A percentile compares a stretch with the other conserved stretches of the same genome.
Conservation (phyloP, 1,139 yeast genomes). For the Keqinozyma sinolaborantium region DNA sequence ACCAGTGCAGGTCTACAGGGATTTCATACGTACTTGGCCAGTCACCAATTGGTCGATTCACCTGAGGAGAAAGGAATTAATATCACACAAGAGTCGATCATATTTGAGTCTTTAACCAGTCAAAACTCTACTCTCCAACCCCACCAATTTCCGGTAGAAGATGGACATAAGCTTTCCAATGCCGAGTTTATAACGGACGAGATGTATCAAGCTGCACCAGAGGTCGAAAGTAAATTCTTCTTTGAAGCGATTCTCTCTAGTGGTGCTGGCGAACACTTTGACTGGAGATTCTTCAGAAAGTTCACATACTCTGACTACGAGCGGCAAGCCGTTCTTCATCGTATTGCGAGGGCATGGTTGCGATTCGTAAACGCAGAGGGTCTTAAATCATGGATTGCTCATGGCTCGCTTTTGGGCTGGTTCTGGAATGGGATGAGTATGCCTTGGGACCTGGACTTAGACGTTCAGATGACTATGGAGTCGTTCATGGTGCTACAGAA, state of each 20-base stretch:
- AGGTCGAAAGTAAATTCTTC: not conserved
- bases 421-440: conserved; percentile 55
- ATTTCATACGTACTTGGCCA: too few relatives aligned
- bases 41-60: too few relatives aligned
- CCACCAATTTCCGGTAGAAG: too few relatives aligned
- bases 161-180: too few relatives aligned
- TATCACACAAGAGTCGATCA: too few relatives aligned
- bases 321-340: conserved; percentile 40
- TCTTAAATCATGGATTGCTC: conserved; percentile 54
- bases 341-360: conserved; percentile 53
- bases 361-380: conserved; percentile 41
- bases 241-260: not conserved
- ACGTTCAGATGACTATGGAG: conserved; percentile 48
- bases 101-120: too few relatives aligned
- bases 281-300: conserved; percentile 19
- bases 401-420: conserved; percentile 60
- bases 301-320: conserved; percentile 26
- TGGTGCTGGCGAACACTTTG: conserved; percentile 15
- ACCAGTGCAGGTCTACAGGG: too few relatives aligned
- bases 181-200: too few relatives aligned
- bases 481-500: conserved; percentile 39
- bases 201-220: too few relatives aligned
- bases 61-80: too few relatives aligned
- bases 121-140: too few relatives aligned
- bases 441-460: conserved; percentile 66